Percentiles rank a stretch among this genome's conserved stretches.
Evolutionary conservation across 2,329 filamentous ascomycete species (phyloP).

Genomic region (Trichocomaceae sp.): DNA sequence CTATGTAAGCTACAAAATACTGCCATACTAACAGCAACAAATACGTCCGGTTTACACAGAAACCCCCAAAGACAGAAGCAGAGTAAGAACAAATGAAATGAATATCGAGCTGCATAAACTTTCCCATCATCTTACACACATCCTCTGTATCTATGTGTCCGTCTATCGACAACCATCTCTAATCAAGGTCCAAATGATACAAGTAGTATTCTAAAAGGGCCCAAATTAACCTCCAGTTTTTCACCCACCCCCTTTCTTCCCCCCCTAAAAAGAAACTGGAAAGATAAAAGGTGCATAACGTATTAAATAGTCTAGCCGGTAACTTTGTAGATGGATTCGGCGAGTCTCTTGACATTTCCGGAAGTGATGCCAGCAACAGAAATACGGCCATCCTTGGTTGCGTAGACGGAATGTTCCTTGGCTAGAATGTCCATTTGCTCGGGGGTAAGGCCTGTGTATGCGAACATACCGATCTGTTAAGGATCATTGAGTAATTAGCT

Average conservation of each 20-base stretch:
- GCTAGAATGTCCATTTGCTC: constrained; percentile 88
- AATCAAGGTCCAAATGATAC: neutral
- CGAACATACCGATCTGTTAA: constrained; percentile 89
- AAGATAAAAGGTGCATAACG: no score
- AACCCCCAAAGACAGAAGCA: neutral
- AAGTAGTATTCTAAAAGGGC: neutral
- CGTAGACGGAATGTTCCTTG: constrained; percentile 96
- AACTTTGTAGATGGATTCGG: constrained; percentile 47
- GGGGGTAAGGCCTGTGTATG: constrained; percentile 86
- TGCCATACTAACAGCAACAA: no score
- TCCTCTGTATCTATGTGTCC: neutral
- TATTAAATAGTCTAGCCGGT: constrained; percentile 35
- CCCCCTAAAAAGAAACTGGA: neutral
- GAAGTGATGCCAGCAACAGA: constrained; percentile 46
- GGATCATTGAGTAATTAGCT: neutral
- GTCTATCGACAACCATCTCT: neutral
- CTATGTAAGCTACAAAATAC: no score
- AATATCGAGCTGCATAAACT: neutral
- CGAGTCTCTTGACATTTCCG: constrained; percentile 45
- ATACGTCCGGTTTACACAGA: no score
- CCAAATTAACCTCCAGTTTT: neutral
- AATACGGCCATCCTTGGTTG: constrained; percentile 65
- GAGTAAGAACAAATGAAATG: neutral
- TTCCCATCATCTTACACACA: neutral
- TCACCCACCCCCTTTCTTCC: neutral